Percentiles rank a stretch among this genome's conserved stretches.
These are phyloP conservation scores for Brettanomyces custersianus DNA, from an alignment of 805 yeast genomes.

Conservation along the genomic window DNA sequence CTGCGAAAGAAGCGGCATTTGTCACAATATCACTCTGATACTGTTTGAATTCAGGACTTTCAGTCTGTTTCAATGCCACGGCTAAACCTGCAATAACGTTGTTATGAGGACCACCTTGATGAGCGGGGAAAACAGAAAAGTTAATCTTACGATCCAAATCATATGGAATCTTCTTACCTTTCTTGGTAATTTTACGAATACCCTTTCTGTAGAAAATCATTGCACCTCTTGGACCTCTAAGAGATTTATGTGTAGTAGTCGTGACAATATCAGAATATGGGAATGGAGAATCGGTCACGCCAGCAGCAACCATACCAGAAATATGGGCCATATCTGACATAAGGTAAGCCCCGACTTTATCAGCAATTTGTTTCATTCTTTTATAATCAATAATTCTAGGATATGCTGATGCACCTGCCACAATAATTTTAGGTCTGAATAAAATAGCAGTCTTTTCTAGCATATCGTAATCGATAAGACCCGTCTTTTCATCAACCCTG, in stretches of 20 bases:
- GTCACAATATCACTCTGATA: constrained; percentile 78
- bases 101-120: constrained; percentile 99
- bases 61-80: constrained; percentile 88
- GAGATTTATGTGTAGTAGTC: constrained; percentile 94
- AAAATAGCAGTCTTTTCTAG: constrained; percentile 73
- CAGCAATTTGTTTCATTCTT: constrained; percentile 85
- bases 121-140: constrained; percentile 98
- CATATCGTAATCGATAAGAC: constrained; percentile 85
- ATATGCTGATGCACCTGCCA: constrained; percentile 97
- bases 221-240: constrained; percentile 99
- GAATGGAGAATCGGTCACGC: constrained; percentile 89
- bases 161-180: constrained; percentile 76
- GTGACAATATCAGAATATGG: constrained; percentile 92
- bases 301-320: constrained; percentile 92
- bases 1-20: constrained; percentile 74
- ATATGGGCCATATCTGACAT: constrained; percentile 97
- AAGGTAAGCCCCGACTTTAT: constrained; percentile 86
- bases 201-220: constrained; percentile 97
- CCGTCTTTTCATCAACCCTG: constrained; percentile 78
- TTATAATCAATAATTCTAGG: constrained; percentile 84
- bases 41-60: constrained; percentile 76
- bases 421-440: constrained; percentile 89
- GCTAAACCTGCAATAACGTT: constrained; percentile 96
- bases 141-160: constrained; percentile 88
- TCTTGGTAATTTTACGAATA: constrained; percentile 70